These are phyloP conservation scores for Kodamaea kaohsiungensis DNA, from an alignment of 805 yeast genomes.

Conservation along the genomic window DNA sequence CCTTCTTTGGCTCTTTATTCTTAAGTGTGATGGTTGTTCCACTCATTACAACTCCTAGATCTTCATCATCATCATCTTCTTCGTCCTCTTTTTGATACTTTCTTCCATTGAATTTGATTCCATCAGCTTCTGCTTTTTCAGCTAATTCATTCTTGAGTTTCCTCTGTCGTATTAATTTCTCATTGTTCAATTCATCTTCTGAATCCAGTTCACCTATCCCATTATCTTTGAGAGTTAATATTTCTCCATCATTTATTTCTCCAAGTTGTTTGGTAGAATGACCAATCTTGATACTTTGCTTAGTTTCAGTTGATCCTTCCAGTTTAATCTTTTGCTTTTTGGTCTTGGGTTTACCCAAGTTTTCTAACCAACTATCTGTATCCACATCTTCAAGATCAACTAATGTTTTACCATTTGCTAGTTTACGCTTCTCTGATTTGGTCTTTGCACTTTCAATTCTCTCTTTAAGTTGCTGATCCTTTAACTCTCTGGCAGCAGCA, in stretches of 20 bases:
- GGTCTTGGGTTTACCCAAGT: constrained; percentile 21
- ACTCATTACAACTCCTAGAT: constrained; percentile 9
- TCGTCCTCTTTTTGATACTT: constrained; percentile 14
- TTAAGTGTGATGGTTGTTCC: constrained; percentile 9
- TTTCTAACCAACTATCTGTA: constrained; percentile 46
- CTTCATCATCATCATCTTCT: constrained; percentile 13
- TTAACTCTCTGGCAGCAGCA: background rate
- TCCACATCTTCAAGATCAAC: constrained; percentile 27
- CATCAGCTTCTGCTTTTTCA: constrained; percentile 26
- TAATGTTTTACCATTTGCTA: constrained; percentile 22
- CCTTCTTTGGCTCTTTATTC: background rate
- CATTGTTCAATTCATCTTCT: constrained; percentile 38
- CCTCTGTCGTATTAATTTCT: constrained; percentile 24
- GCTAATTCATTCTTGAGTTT: constrained; percentile 31
- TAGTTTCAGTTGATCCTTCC: constrained; percentile 3
- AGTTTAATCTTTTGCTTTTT: background rate
- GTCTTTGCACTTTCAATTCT: constrained; percentile 4
- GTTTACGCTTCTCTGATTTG: constrained; percentile 16
- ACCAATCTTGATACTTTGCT: constrained; percentile 31
- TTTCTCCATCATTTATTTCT: constrained; percentile 39
- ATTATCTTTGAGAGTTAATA: constrained; percentile 61
- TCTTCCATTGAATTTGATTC: constrained; percentile 25
- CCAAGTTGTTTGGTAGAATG: constrained; percentile 46
- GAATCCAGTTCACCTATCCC: constrained; percentile 26
- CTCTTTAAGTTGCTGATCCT: background rate